These are phyloP conservation scores for Apiospora malaysiana DNA, from an alignment of 2,329 filamentous ascomycete species.

Conservation along the genomic window DNA sequence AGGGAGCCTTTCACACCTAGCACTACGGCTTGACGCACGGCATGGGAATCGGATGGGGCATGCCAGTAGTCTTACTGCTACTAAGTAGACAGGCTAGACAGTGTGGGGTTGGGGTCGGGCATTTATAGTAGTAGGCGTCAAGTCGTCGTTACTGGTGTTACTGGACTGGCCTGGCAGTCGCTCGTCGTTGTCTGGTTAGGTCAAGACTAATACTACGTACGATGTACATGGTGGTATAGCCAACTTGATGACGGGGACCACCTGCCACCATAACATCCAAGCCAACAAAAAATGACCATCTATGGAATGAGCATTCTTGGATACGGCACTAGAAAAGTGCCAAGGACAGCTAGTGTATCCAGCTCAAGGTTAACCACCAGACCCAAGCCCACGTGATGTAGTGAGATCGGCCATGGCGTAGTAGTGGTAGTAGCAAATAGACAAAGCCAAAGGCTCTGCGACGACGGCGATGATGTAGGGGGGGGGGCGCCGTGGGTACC, in stretches of 20 bases:
- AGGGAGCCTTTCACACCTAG: neutral
- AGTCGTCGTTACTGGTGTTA: neutral
- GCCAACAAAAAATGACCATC: neutral
- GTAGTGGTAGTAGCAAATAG: too few relatives aligned
- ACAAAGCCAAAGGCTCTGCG: neutral
- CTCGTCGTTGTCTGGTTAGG: neutral
- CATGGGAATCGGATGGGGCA: neutral
- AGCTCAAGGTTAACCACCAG: neutral
- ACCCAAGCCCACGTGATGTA: neutral
- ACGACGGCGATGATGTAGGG: neutral
- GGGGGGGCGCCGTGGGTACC: neutral
- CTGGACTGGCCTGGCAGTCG: neutral
- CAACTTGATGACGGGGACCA: neutral
- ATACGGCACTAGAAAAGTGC: neutral
- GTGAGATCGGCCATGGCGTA: neutral
- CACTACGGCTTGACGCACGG: neutral
- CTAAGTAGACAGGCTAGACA: too few relatives aligned
- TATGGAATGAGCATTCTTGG: neutral
- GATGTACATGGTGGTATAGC: too few relatives aligned
- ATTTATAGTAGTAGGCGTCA: neutral
- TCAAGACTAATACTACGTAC: neutral
- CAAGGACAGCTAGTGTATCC: neutral
- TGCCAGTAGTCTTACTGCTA: too few relatives aligned
- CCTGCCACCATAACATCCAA: neutral
- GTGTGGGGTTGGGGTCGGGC: neutral